Percentiles rank a stretch among this genome's conserved stretches.
These are phyloP conservation scores for Carpinus fangiana DNA, from an alignment of 306 rosid species.

Conservation along the genomic window DNA sequence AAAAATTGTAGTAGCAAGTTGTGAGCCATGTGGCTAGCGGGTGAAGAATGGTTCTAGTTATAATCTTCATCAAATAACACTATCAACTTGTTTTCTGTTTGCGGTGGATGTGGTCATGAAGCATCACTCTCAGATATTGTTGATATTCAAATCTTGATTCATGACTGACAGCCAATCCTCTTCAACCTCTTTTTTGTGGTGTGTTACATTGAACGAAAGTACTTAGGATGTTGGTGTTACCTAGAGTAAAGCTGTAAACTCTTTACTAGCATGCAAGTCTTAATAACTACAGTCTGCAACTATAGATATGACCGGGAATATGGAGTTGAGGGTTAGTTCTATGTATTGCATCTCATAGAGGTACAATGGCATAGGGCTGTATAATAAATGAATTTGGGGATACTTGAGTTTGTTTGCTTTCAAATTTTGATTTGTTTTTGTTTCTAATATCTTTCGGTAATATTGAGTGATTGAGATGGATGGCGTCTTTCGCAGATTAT, in stretches of 20 bases:
- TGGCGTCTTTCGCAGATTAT: conserved; percentile 26
- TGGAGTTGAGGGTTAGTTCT: conserved; percentile 1
- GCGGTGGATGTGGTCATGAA: too few species aligned
- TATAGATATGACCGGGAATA: neutral
- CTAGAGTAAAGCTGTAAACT: neutral
- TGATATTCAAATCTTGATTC: neutral
- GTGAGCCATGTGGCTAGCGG: neutral
- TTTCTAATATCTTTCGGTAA: conserved; percentile 10
- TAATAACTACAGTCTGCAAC: neutral
- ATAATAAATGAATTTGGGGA: neutral
- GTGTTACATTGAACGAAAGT: neutral
- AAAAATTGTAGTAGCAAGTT: neutral
- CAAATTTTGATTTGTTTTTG: neutral
- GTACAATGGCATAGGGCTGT: conserved; percentile 12
- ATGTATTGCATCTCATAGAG: conserved; percentile 8
- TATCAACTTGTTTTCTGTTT: neutral
- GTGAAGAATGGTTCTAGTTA: neutral
- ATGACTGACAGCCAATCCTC: neutral
- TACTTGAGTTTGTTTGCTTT: neutral
- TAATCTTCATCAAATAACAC: neutral
- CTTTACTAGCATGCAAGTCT: neutral
- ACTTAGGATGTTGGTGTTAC: neutral
- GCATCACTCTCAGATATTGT: neutral
- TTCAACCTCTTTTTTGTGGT: neutral
- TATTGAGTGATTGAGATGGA: conserved; percentile 18